A percentile compares a stretch with the other conserved stretches of the same genome.
These are phyloP conservation scores for Exophiala sideris DNA, from an alignment of 2,329 filamentous ascomycete species.

Conservation along the genomic window DNA sequence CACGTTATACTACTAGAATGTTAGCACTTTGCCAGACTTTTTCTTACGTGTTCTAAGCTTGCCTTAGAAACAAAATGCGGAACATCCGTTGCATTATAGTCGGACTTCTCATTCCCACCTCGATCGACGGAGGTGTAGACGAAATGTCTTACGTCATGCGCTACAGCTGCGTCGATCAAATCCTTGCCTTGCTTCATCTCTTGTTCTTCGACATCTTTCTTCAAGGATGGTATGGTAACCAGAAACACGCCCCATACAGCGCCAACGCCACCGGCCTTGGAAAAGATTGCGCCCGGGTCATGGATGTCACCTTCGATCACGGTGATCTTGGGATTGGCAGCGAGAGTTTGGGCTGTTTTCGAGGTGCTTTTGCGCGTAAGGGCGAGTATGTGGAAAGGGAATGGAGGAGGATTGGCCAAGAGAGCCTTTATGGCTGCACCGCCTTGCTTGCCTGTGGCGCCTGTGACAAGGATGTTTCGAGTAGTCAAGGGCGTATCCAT, in stretches of 20 bases:
- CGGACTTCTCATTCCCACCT: slow-evolving; percentile 53
- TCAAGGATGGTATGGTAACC: slow-evolving; percentile 50
- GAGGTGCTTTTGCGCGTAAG: slow-evolving; percentile 46
- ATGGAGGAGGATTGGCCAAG: slow-evolving; percentile 28
- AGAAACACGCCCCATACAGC: slow-evolving; percentile 61
- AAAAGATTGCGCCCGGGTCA: slow-evolving; percentile 51
- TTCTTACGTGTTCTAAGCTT: neutral
- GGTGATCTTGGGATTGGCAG: slow-evolving; percentile 48
- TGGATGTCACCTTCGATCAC: slow-evolving; percentile 59
- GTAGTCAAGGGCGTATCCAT: slow-evolving; percentile 3
- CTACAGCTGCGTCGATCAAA: slow-evolving; percentile 57
- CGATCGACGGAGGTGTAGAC: slow-evolving; percentile 65
- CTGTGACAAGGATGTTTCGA: slow-evolving; percentile 35
- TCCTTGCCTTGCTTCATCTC: slow-evolving; percentile 57
- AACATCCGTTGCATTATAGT: slow-evolving; percentile 53
- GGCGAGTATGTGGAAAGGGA: slow-evolving; percentile 53
- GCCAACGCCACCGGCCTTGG: slow-evolving; percentile 38
- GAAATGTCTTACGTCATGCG: slow-evolving; percentile 56
- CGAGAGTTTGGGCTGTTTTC: slow-evolving; percentile 43
- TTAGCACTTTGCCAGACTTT: neutral
- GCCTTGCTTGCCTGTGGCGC: slow-evolving; percentile 44
- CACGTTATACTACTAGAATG: slow-evolving; percentile 45
- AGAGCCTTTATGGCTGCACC: slow-evolving; percentile 36
- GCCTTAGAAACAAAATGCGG: slow-evolving; percentile 61
- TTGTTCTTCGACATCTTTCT: slow-evolving; percentile 34